These are phyloP conservation scores for Botryotinia globosa DNA, from an alignment of 2,329 filamentous ascomycete genomes.

Conservation along the genomic window DNA sequence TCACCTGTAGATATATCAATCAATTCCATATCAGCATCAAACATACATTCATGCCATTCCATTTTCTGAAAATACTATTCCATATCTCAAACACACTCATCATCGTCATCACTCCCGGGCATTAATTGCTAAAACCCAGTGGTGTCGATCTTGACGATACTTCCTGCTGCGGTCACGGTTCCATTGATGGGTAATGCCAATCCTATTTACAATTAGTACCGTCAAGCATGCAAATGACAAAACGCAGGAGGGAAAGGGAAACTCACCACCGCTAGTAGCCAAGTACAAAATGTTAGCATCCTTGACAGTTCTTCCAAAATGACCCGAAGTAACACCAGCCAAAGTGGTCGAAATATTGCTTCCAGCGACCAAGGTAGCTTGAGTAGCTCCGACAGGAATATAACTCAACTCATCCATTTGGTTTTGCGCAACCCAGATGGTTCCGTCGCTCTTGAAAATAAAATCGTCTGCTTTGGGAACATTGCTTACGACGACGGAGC, in stretches of 20 bases:
- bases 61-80: background rate
- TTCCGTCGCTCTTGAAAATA: constrained; percentile 22
- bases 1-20: background rate
- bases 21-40: background rate
- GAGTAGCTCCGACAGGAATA: background rate
- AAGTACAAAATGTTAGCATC: constrained; percentile 24
- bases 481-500: constrained; percentile 19
- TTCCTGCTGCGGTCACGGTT: constrained; percentile 7
- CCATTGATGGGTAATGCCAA: constrained; percentile 14
- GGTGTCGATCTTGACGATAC: constrained; percentile 8
- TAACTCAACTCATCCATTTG: constrained; percentile 22
- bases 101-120: background rate
- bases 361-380: constrained; percentile 21
- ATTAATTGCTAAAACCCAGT: background rate
- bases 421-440: constrained; percentile 23
- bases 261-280: constrained; percentile 27
- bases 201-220: background rate
- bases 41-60: background rate
- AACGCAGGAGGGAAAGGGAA: too few species aligned
- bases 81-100: background rate
- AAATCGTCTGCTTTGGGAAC: constrained; percentile 26
- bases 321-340: constrained; percentile 25
- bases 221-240: rapidly evolving
- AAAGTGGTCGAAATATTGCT: constrained; percentile 20
- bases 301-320: constrained; percentile 23